Conservation (phyloP, 139 green algal genomes). For the Chlamydomonas asymmetrica region DNA sequence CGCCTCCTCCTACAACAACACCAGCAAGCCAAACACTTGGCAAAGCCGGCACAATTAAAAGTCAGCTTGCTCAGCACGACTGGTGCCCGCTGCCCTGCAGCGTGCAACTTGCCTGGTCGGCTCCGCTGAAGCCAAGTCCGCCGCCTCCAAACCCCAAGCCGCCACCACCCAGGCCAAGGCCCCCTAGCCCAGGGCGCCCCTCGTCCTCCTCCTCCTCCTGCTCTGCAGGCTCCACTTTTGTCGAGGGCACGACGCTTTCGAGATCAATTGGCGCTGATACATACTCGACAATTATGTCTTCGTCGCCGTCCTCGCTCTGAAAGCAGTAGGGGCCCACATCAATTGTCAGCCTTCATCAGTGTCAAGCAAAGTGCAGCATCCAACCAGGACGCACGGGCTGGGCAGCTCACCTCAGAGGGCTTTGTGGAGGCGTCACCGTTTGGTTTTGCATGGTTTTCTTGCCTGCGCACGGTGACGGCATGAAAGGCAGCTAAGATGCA, state of each 20-base stretch:
- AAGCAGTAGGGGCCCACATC: neutral
- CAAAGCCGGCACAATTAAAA: neutral
- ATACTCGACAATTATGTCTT: conserved; percentile 58
- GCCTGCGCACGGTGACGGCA: neutral
- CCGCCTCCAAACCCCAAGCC: conserved; percentile 20
- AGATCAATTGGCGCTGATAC: conserved; percentile 49
- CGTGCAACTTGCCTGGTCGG: neutral
- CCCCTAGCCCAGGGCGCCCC: conserved; percentile 15
- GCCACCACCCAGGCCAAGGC: conserved; percentile 32
- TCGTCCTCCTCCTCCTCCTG: conserved; percentile 21
- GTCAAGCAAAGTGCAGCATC: neutral
- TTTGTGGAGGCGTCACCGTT: neutral
- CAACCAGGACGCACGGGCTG: neutral
- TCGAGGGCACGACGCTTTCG: conserved; percentile 5
- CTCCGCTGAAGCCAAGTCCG: conserved; percentile 28
- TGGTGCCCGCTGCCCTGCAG: neutral
- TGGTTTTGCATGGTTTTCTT: neutral
- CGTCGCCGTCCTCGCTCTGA: conserved; percentile 24
- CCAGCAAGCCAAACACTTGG: neutral
- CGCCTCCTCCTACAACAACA: neutral
- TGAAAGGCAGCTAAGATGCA: neutral
- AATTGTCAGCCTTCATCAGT: neutral
- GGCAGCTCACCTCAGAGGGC: neutral
- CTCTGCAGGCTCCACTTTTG: neutral
- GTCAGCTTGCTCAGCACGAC: neutral